Evolutionary conservation across 1,284 basidiomycete species (phyloP).

Genomic region (Malassezia cuniculi): DNA sequence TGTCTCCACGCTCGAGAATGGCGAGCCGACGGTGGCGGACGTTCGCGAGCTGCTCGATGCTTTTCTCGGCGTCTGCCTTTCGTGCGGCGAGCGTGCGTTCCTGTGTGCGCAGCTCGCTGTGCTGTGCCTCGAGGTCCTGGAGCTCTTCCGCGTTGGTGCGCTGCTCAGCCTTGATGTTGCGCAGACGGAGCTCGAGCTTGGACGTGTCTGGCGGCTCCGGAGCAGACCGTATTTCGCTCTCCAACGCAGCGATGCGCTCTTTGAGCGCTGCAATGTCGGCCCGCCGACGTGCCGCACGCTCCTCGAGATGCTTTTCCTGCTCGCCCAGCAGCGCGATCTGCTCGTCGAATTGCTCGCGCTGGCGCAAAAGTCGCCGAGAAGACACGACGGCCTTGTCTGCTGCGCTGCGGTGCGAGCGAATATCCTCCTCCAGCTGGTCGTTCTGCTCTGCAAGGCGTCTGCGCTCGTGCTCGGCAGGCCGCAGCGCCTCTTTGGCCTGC

Average conservation of each 20-base stretch:
- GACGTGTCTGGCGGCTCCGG: conserved; percentile 16
- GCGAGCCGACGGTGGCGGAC: conserved; percentile 27
- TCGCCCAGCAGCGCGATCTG: conserved; percentile 16
- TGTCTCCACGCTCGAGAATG: conserved; percentile 49
- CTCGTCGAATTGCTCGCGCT: conserved; percentile 16
- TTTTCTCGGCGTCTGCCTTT: conserved; percentile 14
- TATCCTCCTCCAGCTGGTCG: conserved; percentile 12
- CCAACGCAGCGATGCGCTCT: conserved; percentile 17
- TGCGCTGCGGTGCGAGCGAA: conserved; percentile 3
- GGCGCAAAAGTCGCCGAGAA: conserved; percentile 6
- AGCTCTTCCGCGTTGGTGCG: conserved; percentile 14
- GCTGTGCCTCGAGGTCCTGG: conserved; percentile 15
- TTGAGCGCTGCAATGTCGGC: conserved; percentile 16
- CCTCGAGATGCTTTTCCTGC: conserved; percentile 17
- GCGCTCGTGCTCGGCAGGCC: conserved; percentile 5
- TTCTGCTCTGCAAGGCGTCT: conserved; percentile 13
- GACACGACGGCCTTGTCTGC: conserved; percentile 14
- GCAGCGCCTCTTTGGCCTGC: neutral
- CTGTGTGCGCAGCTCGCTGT: conserved; percentile 6
- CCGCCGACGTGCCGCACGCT: conserved; percentile 20
- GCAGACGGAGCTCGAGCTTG: conserved; percentile 10
- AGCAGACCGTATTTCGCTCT: conserved; percentile 13
- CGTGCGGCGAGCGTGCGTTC: conserved; percentile 13
- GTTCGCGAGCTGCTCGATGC: conserved; percentile 25
- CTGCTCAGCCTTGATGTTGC: conserved; percentile 10